A percentile compares a stretch with the other conserved stretches of the same genome.
Evolutionary conservation across 129 eudicot genomes (phyloP).

Genomic region (Pulicaria dysenterica): DNA sequence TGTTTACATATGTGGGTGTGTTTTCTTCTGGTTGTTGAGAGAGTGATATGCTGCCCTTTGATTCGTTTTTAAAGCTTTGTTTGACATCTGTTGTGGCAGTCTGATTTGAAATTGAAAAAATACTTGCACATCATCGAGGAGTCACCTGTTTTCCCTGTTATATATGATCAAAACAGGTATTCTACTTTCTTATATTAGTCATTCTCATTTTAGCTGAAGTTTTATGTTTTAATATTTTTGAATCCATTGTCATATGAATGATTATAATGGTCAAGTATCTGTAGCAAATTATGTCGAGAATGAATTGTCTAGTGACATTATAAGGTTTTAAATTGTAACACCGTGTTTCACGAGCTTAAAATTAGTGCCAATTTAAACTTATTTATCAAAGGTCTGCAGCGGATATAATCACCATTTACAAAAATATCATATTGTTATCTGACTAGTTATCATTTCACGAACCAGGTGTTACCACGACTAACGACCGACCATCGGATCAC

Average conservation of each 20-base stretch:
- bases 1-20: background rate
- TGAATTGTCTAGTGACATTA: slow-evolving; percentile 8
- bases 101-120: slow-evolving; percentile 90
- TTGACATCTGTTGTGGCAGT: slow-evolving; percentile 53
- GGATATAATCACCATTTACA: too few species aligned
- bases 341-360: too few species aligned
- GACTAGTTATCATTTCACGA: too few species aligned
- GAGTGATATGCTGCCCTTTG: background rate
- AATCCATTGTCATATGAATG: background rate
- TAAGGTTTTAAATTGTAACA: background rate
- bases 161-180: slow-evolving; percentile 82
- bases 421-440: too few species aligned
- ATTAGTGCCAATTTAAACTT: too few species aligned
- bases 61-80: slow-evolving; percentile 12
- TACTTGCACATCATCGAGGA: slow-evolving; percentile 85
- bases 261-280: slow-evolving; percentile 17
- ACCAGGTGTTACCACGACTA: too few species aligned
- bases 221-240: slow-evolving; percentile 4
- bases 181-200: background rate
- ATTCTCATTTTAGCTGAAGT: background rate
- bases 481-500: too few species aligned
- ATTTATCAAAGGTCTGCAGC: too few species aligned
- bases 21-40: slow-evolving; percentile 2
- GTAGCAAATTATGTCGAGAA: slow-evolving; percentile 7
- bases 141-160: slow-evolving; percentile 89